Evolutionary conservation across 306 rosid species (phyloP).

Genomic region (Fragaria iinumae): DNA sequence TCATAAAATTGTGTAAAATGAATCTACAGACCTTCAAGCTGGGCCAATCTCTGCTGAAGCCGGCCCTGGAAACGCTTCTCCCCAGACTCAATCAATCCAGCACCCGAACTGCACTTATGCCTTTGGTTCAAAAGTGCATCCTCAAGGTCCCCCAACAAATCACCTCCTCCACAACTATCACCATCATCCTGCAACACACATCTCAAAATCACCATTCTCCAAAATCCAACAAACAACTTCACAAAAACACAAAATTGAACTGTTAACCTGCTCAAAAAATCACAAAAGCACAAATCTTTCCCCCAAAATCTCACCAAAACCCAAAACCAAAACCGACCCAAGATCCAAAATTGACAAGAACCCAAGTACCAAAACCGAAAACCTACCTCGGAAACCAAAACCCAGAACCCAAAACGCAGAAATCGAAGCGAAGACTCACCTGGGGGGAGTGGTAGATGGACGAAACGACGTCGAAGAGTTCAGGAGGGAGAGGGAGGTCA

Average conservation of each 20-base stretch:
- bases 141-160: constrained; percentile 58
- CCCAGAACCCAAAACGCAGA: not conserved
- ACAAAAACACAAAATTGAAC: not conserved
- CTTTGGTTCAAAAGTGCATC: constrained; percentile 65
- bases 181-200: constrained; percentile 48
- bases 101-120: constrained; percentile 46
- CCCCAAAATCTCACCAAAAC: not conserved
- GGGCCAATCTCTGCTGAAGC: constrained; percentile 64
- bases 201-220: constrained; percentile 19
- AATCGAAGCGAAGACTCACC: constrained; percentile 9
- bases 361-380: constrained; percentile 10
- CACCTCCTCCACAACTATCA: constrained; percentile 37
- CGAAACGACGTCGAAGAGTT: constrained; percentile 69
- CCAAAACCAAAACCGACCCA: constrained; percentile 19
- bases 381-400: constrained; percentile 11
- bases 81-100: constrained; percentile 43
- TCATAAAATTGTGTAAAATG: not conserved
- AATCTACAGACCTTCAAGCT: constrained; percentile 69
- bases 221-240: not conserved
- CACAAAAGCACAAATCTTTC: not conserved
- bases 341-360: constrained; percentile 11
- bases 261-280: not conserved
- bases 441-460: constrained; percentile 41
- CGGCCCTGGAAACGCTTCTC: constrained; percentile 57
- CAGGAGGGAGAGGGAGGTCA: constrained; percentile 82